phyloP scores from a whole-genome alignment of 257 asterid genomes.

The Gardenia jasminoides region DNA sequence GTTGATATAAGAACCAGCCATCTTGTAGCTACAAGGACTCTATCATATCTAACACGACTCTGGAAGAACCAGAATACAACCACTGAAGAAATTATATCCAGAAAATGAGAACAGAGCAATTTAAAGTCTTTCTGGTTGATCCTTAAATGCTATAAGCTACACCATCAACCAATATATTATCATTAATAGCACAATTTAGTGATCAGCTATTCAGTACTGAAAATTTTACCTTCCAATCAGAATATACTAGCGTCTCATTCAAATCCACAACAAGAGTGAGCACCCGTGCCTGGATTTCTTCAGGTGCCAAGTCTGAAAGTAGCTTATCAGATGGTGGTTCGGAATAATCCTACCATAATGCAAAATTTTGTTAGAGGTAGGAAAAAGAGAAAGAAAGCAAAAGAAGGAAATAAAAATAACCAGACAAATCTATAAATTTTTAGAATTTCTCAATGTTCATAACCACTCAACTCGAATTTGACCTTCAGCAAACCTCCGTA shows the following conservation, averaged over 20 bases:
- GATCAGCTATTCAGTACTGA: neutral
- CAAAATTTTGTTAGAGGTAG: neutral
- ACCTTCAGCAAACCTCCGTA: constrained; percentile 74
- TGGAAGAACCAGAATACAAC: neutral
- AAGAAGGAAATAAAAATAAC: constrained; percentile 3
- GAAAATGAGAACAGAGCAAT: neutral
- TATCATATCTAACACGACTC: neutral
- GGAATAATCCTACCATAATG: constrained; percentile 56
- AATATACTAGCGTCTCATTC: constrained; percentile 73
- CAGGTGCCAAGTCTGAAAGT: constrained; percentile 80
- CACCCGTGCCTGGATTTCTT: constrained; percentile 62
- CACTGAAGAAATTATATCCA: neutral
- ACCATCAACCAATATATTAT: neutral
- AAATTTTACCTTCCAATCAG: constrained; percentile 78
- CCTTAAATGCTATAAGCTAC: neutral
- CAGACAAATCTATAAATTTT: neutral
- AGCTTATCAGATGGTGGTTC: constrained; percentile 93
- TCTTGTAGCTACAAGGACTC: neutral
- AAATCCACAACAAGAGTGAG: constrained; percentile 87
- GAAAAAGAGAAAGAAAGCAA: neutral
- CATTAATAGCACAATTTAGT: neutral
- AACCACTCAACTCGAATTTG: constrained; percentile 65
- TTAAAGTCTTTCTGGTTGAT: neutral
- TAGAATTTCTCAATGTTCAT: constrained; percentile 13
- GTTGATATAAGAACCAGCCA: neutral